These are phyloP conservation scores for Rachicladosporium sp. DNA, from an alignment of 2,329 filamentous ascomycete genomes.

Conservation along the genomic window DNA sequence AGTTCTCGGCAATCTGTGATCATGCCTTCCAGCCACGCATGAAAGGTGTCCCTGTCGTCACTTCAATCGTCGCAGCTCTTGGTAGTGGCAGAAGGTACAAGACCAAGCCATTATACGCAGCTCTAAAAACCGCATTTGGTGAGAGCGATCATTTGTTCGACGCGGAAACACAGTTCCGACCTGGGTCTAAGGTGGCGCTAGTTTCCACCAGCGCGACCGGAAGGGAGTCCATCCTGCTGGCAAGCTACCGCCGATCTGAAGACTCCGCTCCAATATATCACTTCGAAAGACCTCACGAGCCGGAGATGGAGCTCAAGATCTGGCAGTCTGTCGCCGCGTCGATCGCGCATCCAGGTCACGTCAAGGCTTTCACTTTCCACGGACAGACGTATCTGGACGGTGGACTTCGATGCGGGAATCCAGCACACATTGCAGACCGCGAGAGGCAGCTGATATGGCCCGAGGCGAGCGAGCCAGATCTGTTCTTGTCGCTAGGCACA, in stretches of 20 bases:
- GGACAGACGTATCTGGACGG: slow-evolving; percentile 39
- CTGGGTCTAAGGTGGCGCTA: slow-evolving; percentile 29
- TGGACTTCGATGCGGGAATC: slow-evolving; percentile 39
- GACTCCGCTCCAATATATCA: slow-evolving; percentile 20
- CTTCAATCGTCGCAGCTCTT: slow-evolving; percentile 5
- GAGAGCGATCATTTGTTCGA: slow-evolving; percentile 21
- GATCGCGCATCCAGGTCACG: slow-evolving; percentile 37
- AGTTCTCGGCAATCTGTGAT: slow-evolving; percentile 28
- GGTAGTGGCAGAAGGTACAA: slow-evolving; percentile 6
- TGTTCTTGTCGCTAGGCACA: slow-evolving; percentile 24
- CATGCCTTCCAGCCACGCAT: slow-evolving; percentile 32
- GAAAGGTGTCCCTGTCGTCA: slow-evolving; percentile 13
- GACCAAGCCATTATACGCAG: slow-evolving; percentile 2
- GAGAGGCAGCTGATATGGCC: slow-evolving; percentile 25
- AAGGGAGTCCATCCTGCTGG: slow-evolving; percentile 29
- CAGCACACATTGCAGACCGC: slow-evolving; percentile 37
- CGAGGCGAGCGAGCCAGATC: slow-evolving; percentile 16
- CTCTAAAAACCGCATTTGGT: slow-evolving; percentile 20
- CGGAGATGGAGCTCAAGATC: slow-evolving; percentile 30
- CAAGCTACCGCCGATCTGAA: slow-evolving; percentile 32
- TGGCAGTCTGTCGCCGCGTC: slow-evolving; percentile 43
- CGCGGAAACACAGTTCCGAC: slow-evolving; percentile 11
- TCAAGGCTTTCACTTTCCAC: slow-evolving; percentile 39
- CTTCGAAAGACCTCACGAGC: slow-evolving; percentile 29
- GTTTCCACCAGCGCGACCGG: slow-evolving; percentile 31